These are phyloP conservation scores for Dothideomycetidae sp. DNA, from an alignment of 2,329 filamentous ascomycete genomes.

Conservation along the genomic window DNA sequence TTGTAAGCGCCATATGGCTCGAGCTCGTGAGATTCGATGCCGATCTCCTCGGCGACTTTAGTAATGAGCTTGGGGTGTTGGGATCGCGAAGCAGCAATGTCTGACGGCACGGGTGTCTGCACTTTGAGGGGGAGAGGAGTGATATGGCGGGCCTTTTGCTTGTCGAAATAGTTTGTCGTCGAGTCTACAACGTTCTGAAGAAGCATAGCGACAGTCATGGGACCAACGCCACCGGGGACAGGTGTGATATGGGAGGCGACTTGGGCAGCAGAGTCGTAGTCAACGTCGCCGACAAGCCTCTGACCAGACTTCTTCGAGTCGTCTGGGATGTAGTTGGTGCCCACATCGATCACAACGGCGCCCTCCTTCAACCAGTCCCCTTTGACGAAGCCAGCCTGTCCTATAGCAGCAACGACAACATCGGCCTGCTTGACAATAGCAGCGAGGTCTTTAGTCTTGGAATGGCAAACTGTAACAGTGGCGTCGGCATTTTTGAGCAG, in stretches of 20 bases:
- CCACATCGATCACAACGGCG: conserved; percentile 92
- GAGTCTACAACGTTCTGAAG: conserved; percentile 89
- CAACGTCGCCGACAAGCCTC: conserved; percentile 86
- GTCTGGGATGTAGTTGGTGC: conserved; percentile 90
- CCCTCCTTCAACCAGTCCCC: conserved; percentile 92
- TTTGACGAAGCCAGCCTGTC: conserved; percentile 73
- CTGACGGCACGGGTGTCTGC: conserved; percentile 72
- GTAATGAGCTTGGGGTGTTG: conserved; percentile 90
- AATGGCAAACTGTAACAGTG: conserved; percentile 93
- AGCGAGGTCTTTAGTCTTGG: conserved; percentile 61
- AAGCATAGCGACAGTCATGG: conserved; percentile 98
- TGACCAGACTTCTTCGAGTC: conserved; percentile 81
- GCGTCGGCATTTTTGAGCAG: conserved; percentile 90
- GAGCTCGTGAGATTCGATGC: conserved; percentile 75
- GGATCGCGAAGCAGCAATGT: conserved; percentile 79
- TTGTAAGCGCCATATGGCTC: conserved; percentile 94
- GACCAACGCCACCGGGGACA: conserved; percentile 89
- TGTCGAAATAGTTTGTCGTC: conserved; percentile 66
- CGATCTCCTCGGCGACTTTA: conserved; percentile 68
- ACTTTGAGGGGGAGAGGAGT: conserved; percentile 73
- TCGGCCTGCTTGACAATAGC: conserved; percentile 71
- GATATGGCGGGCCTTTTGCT: conserved; percentile 66
- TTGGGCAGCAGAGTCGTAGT: conserved; percentile 69
- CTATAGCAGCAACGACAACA: conserved; percentile 83
- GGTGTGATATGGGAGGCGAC: conserved; percentile 90